Evolutionary conservation across 164 flowering plant genomes (phyloP), one percentile per base, ranked within the genome.

Genomic region (Paratinospora sagittata): DNA sequence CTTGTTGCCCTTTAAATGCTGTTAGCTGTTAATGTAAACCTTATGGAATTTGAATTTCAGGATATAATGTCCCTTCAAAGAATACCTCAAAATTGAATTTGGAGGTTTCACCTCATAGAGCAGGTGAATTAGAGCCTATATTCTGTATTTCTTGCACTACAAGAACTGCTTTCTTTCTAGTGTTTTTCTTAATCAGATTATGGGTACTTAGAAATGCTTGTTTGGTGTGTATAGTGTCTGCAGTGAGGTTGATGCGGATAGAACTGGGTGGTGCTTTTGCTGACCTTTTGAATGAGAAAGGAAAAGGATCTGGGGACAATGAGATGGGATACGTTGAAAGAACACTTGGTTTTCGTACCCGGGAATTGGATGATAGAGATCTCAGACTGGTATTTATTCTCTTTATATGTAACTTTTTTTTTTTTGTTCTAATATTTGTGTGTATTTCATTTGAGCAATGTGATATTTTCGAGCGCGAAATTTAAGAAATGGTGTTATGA

Each of bases 241-340:
- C 97, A 3, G 98, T 91, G 80, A 85, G 97, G 73, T 83, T 93
- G 84, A 81, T 91, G 94, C 73, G 97, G 74, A 91, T 93, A 79
- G 89, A 91, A 78, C 66, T 81, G 23, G 98, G 97, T 36, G 98
- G 98, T 58, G 98, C 97, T 49, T 93, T 90, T 78, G 97, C 95
- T 55, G 98, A 93, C 69, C 89, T 91, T 68, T 77, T 91, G 81
- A 91, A 91, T 69, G 90, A 88, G 76, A 89, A 84, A 77, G 95
- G 96, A 67, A 87, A 87, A 73, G 90, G 91, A 64, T 89, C 95
- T 55, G 89, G 92, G 13, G 85, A 80, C 34, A 87, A 89, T 82
- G 98, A 89, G 81, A 90, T 93, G 97, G 90, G 80, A 66, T 91
- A 93, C 72, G 96, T 89, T 36, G 94, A 84, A 70, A 80, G 98